Base-by-base conservation (phyloP, 352 stramenopile genomes). In the Pythium brassicae region DNA sequence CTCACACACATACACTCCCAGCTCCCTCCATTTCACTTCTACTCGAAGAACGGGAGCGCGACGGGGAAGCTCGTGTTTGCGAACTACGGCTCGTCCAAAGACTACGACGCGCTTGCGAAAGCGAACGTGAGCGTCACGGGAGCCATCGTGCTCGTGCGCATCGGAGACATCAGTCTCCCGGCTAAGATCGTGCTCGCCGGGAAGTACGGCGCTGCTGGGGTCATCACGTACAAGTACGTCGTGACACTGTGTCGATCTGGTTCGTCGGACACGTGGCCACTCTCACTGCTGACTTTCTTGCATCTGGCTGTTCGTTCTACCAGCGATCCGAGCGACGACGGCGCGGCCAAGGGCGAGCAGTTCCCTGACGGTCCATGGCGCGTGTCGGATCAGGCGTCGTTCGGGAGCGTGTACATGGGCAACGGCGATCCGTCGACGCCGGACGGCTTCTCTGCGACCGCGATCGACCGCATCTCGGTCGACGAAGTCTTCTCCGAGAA, bases 401-500 rank as follows among this genome's bases (percentile, higher is more conserved):
- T 81, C 53, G 80, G 83, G 7, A 89, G 67, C 27, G 84, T 89
- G 6, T 92, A 91, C 77, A 91, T 94, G 78, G 84, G 84, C 50
- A 86, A 92, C 54, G 84, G 82, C 4, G 84, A 94, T 49, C 84
- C 84, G 35, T 89, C 83, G 26, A 87, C 84, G 20, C 79, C 81
- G 1, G 78, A 92, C 53, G 76, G 81, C 1, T 85, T 87, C 52
- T 92, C 79, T 9, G 61, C 62, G 12, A 67, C 68, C 9, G 66
- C 60, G 6, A 67, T 81, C 1, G 83, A 92, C 50, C 82, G 84
- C 37, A 77, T 92, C 60, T 77, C 78, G 1, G 71, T 86, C 5
- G 81, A 94, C 29, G 75, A 91, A 32, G 68, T 94, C 26, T 94
- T 89, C 56, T 91, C 79, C 12, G 57, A 57, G 23, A 82, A 86